phyloP scores from a whole-genome alignment of 768 basidiomycete genomes.

The Kwoniella sp. region DNA sequence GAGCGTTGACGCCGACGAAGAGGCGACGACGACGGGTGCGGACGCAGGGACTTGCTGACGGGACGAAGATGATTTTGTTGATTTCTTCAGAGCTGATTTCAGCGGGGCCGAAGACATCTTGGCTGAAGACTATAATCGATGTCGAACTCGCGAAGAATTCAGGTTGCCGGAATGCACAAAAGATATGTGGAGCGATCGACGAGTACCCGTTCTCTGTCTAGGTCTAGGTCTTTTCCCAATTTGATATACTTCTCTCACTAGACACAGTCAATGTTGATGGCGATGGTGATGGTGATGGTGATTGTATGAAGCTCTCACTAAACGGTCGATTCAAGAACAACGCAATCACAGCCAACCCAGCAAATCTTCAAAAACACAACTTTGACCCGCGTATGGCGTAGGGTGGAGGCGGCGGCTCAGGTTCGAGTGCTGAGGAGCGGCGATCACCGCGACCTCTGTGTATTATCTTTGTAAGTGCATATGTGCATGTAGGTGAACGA shows the following conservation, averaged over 20 bases:
- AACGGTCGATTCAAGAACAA: conserved; percentile 29
- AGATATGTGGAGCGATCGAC: no score
- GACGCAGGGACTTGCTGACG: not conserved
- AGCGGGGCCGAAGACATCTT: conserved; percentile 12
- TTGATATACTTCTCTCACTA: no score
- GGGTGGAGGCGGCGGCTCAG: not conserved
- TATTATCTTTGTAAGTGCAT: no score
- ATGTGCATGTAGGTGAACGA: no score
- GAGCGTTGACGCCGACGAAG: not conserved
- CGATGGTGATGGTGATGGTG: no score
- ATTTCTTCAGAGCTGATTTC: conserved; percentile 25
- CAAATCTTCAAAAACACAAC: not conserved
- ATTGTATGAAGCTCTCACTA: no score
- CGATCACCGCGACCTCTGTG: not conserved
- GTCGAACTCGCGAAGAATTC: no score
- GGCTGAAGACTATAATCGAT: conserved; percentile 15
- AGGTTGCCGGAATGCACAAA: no score
- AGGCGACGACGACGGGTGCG: not conserved
- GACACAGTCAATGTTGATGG: no score
- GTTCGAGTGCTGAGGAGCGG: not conserved
- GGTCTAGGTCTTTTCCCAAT: no score
- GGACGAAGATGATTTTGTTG: not conserved
- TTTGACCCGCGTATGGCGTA: not conserved
- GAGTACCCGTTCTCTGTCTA: no score
- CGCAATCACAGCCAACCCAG: not conserved